phyloP scores from a whole-genome alignment of 2,329 filamentous ascomycete species.

The Arthrobotrys megalospora region DNA sequence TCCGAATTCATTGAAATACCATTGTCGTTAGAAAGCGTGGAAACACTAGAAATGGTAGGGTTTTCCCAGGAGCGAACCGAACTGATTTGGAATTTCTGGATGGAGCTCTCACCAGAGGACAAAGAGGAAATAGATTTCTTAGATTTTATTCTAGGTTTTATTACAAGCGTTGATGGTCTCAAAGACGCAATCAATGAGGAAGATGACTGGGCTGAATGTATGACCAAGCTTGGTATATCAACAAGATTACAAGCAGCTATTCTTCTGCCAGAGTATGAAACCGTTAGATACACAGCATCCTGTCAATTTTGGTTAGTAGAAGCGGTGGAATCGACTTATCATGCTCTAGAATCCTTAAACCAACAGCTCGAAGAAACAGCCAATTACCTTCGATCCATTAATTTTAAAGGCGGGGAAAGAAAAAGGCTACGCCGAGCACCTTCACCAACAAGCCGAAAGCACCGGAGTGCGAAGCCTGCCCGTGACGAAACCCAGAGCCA shows the following conservation, averaged over 20 bases:
- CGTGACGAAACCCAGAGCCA: too few relatives aligned
- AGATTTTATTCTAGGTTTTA: too few relatives aligned
- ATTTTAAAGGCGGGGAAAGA: too few relatives aligned
- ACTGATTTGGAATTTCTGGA: neutral
- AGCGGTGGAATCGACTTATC: neutral
- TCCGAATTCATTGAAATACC: neutral
- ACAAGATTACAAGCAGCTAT: neutral
- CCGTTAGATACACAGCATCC: neutral
- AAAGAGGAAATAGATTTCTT: too few relatives aligned
- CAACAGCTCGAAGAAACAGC: too few relatives aligned
- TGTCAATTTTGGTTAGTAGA: neutral
- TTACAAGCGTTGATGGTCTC: too few relatives aligned
- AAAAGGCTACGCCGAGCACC: too few relatives aligned
- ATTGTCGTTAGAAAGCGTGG: neutral
- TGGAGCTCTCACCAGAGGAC: too few relatives aligned
- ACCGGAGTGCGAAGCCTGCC: too few relatives aligned
- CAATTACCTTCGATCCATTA: too few relatives aligned
- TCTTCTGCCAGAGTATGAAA: neutral
- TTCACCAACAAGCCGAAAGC: too few relatives aligned
- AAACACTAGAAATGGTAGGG: neutral
- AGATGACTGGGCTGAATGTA: neutral
- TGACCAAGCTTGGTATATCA: neutral
- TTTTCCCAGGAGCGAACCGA: neutral
- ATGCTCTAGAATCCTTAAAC: neutral
- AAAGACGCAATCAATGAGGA: neutral